Evolutionary conservation across 805 yeast genomes (phyloP), one percentile per base, ranked within the genome.

Genomic region (Candida wancherniae): DNA sequence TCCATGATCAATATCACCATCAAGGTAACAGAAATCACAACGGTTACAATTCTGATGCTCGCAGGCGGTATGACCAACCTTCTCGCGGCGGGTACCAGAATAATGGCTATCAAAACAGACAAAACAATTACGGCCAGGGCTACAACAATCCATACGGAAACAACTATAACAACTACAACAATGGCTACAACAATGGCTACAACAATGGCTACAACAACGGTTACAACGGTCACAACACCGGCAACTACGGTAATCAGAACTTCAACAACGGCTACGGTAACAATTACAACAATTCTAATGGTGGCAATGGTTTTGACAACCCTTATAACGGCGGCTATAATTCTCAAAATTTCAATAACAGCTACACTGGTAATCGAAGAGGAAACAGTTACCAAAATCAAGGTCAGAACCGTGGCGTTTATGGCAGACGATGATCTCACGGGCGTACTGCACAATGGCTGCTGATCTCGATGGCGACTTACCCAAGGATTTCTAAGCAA

Each of bases 51-150:
- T 7, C n/a, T n/a, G n/a, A n/a, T n/a, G n/a, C n/a, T n/a, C n/a
- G n/a, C n/a, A n/a, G n/a, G n/a, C n/a, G n/a, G n/a, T n/a, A n/a
- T n/a, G n/a, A n/a, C n/a, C n/a, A n/a, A n/a, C n/a, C n/a, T n/a
- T n/a, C n/a, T n/a, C 19, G 9, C 6, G 9, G 9, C 9, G 47
- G 46, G 15, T 28, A 38, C 22, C 13, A 31, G 21, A 34, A 39
- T 31, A 26, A 37, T 22, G 13, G 31, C 26, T 30, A 19, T 34
- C 17, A 24, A 35, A 19, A 24, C 11, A 23, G 22, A 6, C 24
- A 14, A 14, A 24, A 18, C 14, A 25, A 36, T 9, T 36, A 51
- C 24, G 36, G 36, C 16, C 50, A 47, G 21, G 45, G 49, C 8
- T 33, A 45, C 26, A 40, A 46, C 35, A 29, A 33, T 22, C 11